Conservation (phyloP, 2,329 filamentous ascomycete genomes). For the Colletotrichum sublineola region DNA sequence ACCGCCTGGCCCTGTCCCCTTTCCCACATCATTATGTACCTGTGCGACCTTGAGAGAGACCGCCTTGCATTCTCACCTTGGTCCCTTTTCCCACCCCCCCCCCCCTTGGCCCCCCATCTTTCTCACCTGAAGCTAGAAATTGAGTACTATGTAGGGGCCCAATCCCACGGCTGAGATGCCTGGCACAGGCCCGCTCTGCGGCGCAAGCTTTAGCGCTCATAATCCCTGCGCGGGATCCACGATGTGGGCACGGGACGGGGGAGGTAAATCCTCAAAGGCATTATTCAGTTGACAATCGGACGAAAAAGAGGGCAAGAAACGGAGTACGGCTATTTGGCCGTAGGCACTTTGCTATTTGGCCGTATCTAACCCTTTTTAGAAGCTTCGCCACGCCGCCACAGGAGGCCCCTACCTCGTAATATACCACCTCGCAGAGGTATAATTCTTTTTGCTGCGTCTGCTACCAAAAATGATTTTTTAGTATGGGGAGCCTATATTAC, state of each 20-base stretch:
- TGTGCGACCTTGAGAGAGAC: too few species aligned
- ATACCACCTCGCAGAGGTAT: too few species aligned
- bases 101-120: neutral
- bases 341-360: too few species aligned
- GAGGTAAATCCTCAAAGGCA: conserved; percentile 24
- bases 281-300: conserved; percentile 37
- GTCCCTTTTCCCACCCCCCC: too few species aligned
- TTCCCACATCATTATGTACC: neutral
- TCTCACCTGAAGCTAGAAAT: conserved; percentile 31
- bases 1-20: neutral
- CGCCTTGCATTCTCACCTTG: too few species aligned
- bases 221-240: conserved; percentile 36
- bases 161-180: conserved; percentile 11
- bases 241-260: conserved; percentile 37
- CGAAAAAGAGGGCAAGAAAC: conserved; percentile 9
- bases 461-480: too few species aligned
- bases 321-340: too few species aligned
- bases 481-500: too few species aligned
- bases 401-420: too few species aligned
- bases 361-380: too few species aligned
- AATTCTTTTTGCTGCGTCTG: too few species aligned
- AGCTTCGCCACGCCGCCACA: too few species aligned
- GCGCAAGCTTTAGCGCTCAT: conserved; percentile 36
- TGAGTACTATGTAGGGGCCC: neutral
- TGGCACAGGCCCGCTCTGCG: conserved; percentile 15